Conservation (phyloP, 1,139 yeast species). For the Yamadazyma buinensis region DNA sequence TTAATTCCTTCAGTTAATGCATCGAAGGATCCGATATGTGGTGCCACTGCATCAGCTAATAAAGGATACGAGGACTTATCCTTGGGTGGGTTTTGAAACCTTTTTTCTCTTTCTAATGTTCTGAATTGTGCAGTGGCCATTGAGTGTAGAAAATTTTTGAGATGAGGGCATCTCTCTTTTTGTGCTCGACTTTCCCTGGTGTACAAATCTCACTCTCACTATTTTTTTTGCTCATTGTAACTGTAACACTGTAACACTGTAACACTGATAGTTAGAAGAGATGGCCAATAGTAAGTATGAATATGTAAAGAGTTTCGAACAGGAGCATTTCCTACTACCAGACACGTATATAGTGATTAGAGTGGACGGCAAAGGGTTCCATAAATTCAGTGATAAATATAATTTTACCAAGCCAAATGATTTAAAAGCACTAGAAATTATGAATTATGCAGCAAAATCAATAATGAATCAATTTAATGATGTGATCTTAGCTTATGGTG, state of each 20-base stretch:
- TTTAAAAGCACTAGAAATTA: constrained; percentile 62
- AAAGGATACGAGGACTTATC: constrained; percentile 81
- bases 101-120: constrained; percentile 82
- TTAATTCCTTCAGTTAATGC: constrained; percentile 76
- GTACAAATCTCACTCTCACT: constrained; percentile 80
- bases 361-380: constrained; percentile 94
- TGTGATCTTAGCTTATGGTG: constrained; percentile 82
- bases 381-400: constrained; percentile 72
- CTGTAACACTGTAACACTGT: constrained; percentile 17
- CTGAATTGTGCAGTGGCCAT: constrained; percentile 51
- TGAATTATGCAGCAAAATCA: constrained; percentile 75
- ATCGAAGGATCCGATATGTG: constrained; percentile 94
- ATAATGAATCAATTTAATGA: constrained; percentile 68
- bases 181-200: constrained; percentile 84
- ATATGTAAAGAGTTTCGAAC: constrained; percentile 80
- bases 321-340: constrained; percentile 68
- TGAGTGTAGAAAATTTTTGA: constrained; percentile 2
- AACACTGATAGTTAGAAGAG: constrained; percentile 1
- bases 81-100: constrained; percentile 86
- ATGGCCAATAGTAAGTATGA: constrained; percentile 84
- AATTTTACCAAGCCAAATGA: constrained; percentile 88
- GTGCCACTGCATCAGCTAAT: constrained; percentile 83
- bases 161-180: no score
- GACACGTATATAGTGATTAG: constrained; percentile 80
- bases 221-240: constrained; percentile 78